These are phyloP conservation scores for Clonostachys solani DNA, from an alignment of 2,329 filamentous ascomycete genomes.

Conservation along the genomic window DNA sequence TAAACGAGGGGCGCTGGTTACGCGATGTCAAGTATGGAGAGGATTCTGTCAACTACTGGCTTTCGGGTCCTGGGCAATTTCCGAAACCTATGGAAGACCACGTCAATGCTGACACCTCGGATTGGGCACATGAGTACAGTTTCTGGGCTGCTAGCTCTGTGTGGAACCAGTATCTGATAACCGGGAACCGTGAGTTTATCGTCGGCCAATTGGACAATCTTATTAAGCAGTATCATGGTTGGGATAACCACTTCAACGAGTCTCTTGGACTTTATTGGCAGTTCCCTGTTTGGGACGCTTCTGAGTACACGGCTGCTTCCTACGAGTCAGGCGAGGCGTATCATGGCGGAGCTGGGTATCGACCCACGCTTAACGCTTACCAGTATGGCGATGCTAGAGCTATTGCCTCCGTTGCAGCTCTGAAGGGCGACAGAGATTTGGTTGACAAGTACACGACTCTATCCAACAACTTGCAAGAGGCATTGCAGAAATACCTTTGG, in stretches of 20 bases:
- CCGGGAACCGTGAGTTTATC: not conserved
- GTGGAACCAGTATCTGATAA: not conserved
- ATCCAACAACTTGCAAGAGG: not conserved
- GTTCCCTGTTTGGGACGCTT: constrained; percentile 35
- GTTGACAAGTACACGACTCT: not conserved
- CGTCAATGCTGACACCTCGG: constrained; percentile 7
- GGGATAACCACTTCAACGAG: not conserved
- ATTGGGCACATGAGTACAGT: no score
- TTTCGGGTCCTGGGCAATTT: constrained; percentile 9
- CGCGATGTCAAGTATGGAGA: constrained; percentile 28
- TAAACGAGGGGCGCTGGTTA: constrained; percentile 32
- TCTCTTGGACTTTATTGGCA: constrained; percentile 31
- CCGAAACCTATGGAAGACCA: constrained; percentile 6
- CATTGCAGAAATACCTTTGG: not conserved
- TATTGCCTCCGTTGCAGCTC: constrained; percentile 26
- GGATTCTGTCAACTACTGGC: constrained; percentile 18
- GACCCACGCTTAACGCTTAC: constrained; percentile 36
- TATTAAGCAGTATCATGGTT: no score
- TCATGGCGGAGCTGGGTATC: constrained; percentile 31
- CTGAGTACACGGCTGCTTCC: constrained; percentile 28
- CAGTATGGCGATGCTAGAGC: constrained; percentile 33
- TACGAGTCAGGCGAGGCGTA: constrained; percentile 12
- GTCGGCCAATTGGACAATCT: no score
- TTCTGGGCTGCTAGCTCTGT: not conserved
- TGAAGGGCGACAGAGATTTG: not conserved